A percentile compares a stretch with the other conserved stretches of the same genome.
phyloP scores from a whole-genome alignment of 2,329 filamentous ascomycete species.

The Alternaria sp. region DNA sequence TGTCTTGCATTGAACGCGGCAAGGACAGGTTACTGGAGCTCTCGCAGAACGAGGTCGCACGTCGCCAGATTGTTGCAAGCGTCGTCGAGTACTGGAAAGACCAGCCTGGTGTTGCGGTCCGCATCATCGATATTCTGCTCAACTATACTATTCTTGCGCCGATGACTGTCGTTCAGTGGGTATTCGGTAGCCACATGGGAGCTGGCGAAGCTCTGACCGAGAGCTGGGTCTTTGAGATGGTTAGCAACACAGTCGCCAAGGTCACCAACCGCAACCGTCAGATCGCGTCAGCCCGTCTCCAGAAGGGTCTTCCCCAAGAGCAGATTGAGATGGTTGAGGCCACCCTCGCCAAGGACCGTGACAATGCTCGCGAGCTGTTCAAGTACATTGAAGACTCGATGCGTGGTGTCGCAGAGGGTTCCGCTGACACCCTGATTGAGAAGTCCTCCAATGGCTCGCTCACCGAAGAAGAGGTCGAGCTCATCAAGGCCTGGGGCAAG shows the following conservation, averaged over 20 bases:
- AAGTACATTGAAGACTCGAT: conserved; percentile 79
- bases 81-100: conserved; percentile 93
- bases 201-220: conserved; percentile 73
- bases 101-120: conserved; percentile 88
- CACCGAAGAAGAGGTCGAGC: conserved; percentile 56
- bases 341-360: conserved; percentile 71
- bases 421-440: conserved; percentile 78
- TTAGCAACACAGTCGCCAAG: conserved; percentile 86
- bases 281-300: conserved; percentile 70
- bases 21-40: conserved; percentile 86
- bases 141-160: conserved; percentile 96
- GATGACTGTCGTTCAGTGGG: conserved; percentile 86
- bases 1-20: conserved; percentile 93
- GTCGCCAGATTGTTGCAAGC: conserved; percentile 85
- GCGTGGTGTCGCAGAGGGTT: conserved; percentile 72
- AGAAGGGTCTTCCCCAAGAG: conserved; percentile 62
- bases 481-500: conserved; percentile 80
- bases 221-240: conserved; percentile 85
- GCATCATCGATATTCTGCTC: conserved; percentile 93
- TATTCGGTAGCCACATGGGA: conserved; percentile 70
- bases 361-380: conserved; percentile 81
- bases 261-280: conserved; percentile 86
- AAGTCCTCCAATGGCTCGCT: conserved; percentile 60
- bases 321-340: conserved; percentile 69
- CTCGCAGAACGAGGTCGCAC: conserved; percentile 73